These are phyloP conservation scores for Linaria vulgaris DNA, from an alignment of 257 asterid species.

Conservation along the genomic window DNA sequence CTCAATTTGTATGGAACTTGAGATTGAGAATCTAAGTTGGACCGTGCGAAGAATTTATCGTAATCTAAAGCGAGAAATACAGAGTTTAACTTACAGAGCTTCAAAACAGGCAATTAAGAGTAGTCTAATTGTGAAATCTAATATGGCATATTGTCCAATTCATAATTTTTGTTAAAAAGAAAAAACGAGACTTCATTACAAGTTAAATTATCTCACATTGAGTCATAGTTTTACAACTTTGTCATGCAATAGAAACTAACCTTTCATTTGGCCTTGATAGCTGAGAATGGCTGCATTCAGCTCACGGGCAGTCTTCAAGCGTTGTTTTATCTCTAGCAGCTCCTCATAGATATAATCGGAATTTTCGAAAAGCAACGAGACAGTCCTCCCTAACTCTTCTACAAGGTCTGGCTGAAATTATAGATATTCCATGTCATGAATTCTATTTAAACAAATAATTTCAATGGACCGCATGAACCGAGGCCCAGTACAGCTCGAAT, in stretches of 20 bases:
- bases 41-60: not conserved
- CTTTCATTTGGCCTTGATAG: constrained; percentile 90
- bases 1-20: not conserved
- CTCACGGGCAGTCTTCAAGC: constrained; percentile 82
- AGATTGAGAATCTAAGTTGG: not conserved
- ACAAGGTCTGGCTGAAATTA: constrained; percentile 56
- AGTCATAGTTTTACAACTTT: not conserved
- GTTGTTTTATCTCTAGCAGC: constrained; percentile 74
- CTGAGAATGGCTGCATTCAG: constrained; percentile 85
- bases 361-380: constrained; percentile 74
- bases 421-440: not conserved
- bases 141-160: not conserved
- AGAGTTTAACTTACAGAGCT: not conserved
- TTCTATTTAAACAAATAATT: not conserved
- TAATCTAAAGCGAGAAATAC: not conserved
- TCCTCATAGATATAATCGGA: constrained; percentile 61
- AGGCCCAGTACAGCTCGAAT: not conserved
- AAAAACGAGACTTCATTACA: too few species aligned
- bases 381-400: constrained; percentile 86
- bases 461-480: not conserved
- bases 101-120: not conserved
- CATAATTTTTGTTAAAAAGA: too few species aligned
- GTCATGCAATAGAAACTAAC: constrained; percentile 34
- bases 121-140: not conserved
- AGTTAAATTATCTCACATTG: too few species aligned